Base-by-base conservation (phyloP, 176 grass and related monocot species). In the Bothriochloa decipiens region DNA sequence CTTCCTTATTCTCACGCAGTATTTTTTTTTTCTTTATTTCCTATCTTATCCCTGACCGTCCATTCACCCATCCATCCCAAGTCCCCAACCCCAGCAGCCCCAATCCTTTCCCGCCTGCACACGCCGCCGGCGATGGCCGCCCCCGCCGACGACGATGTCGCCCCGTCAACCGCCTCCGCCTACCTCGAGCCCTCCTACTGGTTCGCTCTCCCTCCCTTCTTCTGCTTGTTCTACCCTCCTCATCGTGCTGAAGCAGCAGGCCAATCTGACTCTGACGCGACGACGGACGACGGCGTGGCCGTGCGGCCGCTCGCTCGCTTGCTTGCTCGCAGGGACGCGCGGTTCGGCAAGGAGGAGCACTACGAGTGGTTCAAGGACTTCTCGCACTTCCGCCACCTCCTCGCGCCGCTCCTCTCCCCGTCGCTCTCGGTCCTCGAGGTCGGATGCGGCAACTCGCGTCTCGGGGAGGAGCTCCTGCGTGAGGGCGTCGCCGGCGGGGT, bases 321-420 rank as follows among this genome's bases (percentile, higher is more conserved):
- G 5, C 39, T 12, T 16, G 82, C 78, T 29, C 65, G 82, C 82
- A 98, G 96, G 96, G 93, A 98, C 76, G 65, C 76, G 74, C 82
- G 96, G 72, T 98, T 98, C 86, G 78, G 81, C 23, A 86, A 94
- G 57, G 96, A 98, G 91, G 96, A 96, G 75, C 91, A 99, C 88
- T 94, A 96, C 47, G 93, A 99, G 83, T 99, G 96, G 96, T 66
- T 91, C 58, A 92, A 96, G 84, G 93, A 96, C 85, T 99, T 89
- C 88, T 99, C 93, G 63, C 96, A 94, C 86, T 92, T 99, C 91
- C 89, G 84, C 73, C 96, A 98, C 83, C 91, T 95, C 83, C 91
- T 98, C 58, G 60, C 73, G 29, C 96, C 96, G 53, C 90, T 98
- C 57, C 91, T 98, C 87, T 84, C 81, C 53, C 87, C 96, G 12